phyloP scores from a whole-genome alignment of 306 rosid species.

The Lathyrus tuberosus region DNA sequence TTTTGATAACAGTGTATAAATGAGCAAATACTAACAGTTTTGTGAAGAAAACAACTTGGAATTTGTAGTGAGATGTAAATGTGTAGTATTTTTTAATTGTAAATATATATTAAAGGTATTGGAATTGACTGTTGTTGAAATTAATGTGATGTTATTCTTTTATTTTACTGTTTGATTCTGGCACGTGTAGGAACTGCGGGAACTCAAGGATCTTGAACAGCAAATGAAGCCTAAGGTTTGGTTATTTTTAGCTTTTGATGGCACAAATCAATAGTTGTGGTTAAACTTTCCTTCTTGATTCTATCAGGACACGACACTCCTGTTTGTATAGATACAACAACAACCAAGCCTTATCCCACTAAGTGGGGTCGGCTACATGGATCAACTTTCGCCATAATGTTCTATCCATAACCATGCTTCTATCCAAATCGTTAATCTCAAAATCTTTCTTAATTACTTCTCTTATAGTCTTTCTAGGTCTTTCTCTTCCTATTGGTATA shows the following conservation, averaged over 20 bases:
- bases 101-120: background rate
- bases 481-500: background rate
- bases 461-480: no score
- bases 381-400: no score
- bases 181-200: constrained; percentile 78
- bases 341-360: no score
- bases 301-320: constrained; percentile 7
- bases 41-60: background rate
- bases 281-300: constrained; percentile 21
- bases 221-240: constrained; percentile 90
- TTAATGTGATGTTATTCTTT: constrained; percentile 35
- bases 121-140: constrained; percentile 26
- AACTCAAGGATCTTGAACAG: constrained; percentile 79
- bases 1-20: constrained; percentile 14
- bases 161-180: constrained; percentile 42
- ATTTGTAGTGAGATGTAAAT: constrained; percentile 8
- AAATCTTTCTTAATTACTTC: no score
- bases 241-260: constrained; percentile 34
- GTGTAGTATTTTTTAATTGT: background rate
- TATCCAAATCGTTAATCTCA: no score
- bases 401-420: no score
- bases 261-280: constrained; percentile 1
- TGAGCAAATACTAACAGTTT: background rate
- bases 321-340: background rate
- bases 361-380: no score